Evolutionary conservation across 192 early-diverging fungal genomes (phyloP), one percentile per base, ranked within the genome.

Genomic region (Backusella tarrabulga): DNA sequence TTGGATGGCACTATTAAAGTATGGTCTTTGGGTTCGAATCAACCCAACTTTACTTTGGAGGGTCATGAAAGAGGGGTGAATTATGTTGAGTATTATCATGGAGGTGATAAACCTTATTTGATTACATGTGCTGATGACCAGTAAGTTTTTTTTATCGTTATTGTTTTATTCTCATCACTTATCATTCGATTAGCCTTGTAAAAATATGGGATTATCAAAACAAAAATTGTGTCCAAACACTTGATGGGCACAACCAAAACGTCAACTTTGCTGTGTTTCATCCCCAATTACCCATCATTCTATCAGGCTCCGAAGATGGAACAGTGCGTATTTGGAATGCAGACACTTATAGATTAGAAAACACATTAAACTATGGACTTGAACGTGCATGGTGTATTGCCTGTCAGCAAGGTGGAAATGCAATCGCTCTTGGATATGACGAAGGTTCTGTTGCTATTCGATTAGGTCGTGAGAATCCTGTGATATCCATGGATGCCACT

Each of bases 191-290:
- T 23, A 72, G 70, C 40, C 73, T 91, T 36, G 90, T 95, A 78
- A 98, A 97, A 72, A 92, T 99, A 41, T 99, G 98, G 98, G 98
- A 99, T 83, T 99, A 99, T 83, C 97, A 99, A 81, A 99, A 98
- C 90, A 98, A 97, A 85, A 95, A 95, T n/a, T 99, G 97, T 82
- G 96, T 99, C n/a, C 96, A 97, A 84, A 99, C 97, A 6, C 89
- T 99, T 68, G 96, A 98, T 83, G 98, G 97, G 12, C 98, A 99
- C 84, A 87, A 93, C 6, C 92, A 98, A 70, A 98, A 99, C 79
- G 97, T 97, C 6, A 94, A 90, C 14, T 91, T 95, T 63, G 94
- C 95, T 7, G 86, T 87, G 15, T 99, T 92, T 87, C 98, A 99
- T 80, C 98, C 98, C 4, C 91, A 93, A 38, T 87, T 99, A 66